Conservation (phyloP, 2,329 filamentous ascomycete genomes). For the Penicillium frequentans region DNA sequence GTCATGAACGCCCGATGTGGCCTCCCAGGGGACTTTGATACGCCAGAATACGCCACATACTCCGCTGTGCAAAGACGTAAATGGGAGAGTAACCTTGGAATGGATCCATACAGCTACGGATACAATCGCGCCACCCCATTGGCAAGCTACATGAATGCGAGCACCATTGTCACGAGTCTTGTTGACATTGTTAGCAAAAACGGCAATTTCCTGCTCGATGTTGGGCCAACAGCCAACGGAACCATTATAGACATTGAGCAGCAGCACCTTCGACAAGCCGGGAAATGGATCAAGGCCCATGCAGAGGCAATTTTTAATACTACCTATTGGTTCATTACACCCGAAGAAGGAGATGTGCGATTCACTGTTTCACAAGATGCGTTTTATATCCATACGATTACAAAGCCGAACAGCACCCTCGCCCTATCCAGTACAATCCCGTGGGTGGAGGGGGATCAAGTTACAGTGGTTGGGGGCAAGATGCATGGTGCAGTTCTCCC, state of each 20-base stretch:
- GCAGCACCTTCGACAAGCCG: conserved; percentile 51
- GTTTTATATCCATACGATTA: conserved; percentile 54
- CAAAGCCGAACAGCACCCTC: conserved; percentile 43
- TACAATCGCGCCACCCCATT: conserved; percentile 58
- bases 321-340: conserved; percentile 54
- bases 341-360: conserved; percentile 47
- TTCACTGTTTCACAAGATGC: conserved; percentile 56
- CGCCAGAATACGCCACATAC: conserved; percentile 58
- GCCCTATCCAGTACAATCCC: conserved; percentile 49
- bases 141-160: conserved; percentile 54
- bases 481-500: conserved; percentile 32
- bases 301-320: conserved; percentile 59
- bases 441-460: conserved; percentile 47
- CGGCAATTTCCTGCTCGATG: conserved; percentile 57
- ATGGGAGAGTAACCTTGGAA: conserved; percentile 61
- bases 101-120: conserved; percentile 62
- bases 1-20: conserved; percentile 60
- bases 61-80: conserved; percentile 53
- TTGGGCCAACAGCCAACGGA: conserved; percentile 58
- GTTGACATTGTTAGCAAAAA: conserved; percentile 58
- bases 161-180: conserved; percentile 48
- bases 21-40: conserved; percentile 59
- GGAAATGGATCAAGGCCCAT: conserved; percentile 55
- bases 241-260: conserved; percentile 53
- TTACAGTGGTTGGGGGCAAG: conserved; percentile 46